Conservation (phyloP, 2,329 filamentous ascomycete species). For the Talaromyces piceae region DNA sequence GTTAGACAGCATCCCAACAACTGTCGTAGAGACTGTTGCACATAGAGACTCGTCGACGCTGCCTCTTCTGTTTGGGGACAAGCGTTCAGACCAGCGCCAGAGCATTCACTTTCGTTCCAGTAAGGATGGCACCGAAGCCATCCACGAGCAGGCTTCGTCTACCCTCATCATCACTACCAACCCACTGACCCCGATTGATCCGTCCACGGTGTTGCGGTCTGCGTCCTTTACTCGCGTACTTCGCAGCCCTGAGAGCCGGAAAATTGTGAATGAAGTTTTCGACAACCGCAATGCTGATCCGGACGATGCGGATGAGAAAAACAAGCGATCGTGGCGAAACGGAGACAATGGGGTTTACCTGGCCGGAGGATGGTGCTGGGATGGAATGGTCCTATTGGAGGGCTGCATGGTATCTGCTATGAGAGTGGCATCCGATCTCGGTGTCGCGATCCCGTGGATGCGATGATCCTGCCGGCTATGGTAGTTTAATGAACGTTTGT, state of each 20-base stretch:
- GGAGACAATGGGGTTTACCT: conserved; percentile 50
- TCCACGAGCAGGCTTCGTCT: conserved; percentile 1
- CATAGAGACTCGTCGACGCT: conserved; percentile 27
- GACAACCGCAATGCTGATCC: not conserved
- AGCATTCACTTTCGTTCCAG: conserved; percentile 6
- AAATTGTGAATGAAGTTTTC: conserved; percentile 43
- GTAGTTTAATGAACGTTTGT: not conserved
- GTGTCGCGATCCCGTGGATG: conserved; percentile 36
- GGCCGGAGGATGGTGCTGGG: conserved; percentile 57
- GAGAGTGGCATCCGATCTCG: conserved; percentile 47
- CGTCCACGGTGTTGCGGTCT: conserved; percentile 36
- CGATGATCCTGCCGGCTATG: not conserved
- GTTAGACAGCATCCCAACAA: conserved; percentile 42
- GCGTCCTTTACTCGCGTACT: conserved; percentile 48
- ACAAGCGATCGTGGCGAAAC: conserved; percentile 40
- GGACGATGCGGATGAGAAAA: not conserved
- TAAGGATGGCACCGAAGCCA: conserved; percentile 1
- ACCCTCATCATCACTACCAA: conserved; percentile 46
- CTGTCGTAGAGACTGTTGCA: conserved; percentile 43
- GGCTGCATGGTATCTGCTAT: conserved; percentile 55
- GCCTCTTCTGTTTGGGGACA: conserved; percentile 2
- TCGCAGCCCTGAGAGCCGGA: conserved; percentile 43
- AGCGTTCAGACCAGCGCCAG: not conserved
- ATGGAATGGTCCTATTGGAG: conserved; percentile 56
- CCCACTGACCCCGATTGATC: conserved; percentile 36